Conservation (phyloP, 805 yeast genomes). For the Starmerella floricola region DNA sequence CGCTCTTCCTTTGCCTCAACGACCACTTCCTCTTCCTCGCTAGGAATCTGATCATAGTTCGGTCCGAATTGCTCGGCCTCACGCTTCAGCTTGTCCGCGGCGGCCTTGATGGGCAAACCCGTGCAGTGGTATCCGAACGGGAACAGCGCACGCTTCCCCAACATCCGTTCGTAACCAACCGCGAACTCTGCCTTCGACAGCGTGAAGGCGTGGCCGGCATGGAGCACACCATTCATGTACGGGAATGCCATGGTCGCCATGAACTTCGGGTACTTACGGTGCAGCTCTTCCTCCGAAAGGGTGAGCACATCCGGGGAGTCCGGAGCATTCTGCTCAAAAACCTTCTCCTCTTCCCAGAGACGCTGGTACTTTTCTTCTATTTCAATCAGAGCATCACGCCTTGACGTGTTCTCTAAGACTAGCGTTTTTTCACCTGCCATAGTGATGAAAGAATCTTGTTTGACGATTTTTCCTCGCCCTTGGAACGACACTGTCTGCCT, state of each 20-base stretch:
- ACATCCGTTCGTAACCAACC: slow-evolving; percentile 88
- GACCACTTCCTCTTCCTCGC: slow-evolving; percentile 35
- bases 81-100: slow-evolving; percentile 89
- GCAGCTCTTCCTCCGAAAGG: slow-evolving; percentile 56
- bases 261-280: slow-evolving; percentile 69
- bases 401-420: slow-evolving; percentile 52
- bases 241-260: slow-evolving; percentile 96
- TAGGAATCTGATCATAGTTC: slow-evolving; percentile 40
- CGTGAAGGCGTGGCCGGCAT: slow-evolving; percentile 95
- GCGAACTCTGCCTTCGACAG: slow-evolving; percentile 87
- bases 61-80: slow-evolving; percentile 85
- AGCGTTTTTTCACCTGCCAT: slow-evolving; percentile 23
- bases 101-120: slow-evolving; percentile 92
- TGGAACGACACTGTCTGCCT: too few relatives aligned
- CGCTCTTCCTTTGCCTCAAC: slow-evolving; percentile 25
- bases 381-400: slow-evolving; percentile 86
- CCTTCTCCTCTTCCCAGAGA: slow-evolving; percentile 74
- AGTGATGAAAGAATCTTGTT: not conserved
- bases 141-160: slow-evolving; percentile 80
- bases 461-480: slow-evolving; percentile 3
- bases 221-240: slow-evolving; percentile 96
- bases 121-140: slow-evolving; percentile 99
- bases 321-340: slow-evolving; percentile 85
- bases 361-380: slow-evolving; percentile 82
- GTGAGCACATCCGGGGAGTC: slow-evolving; percentile 43